Evolutionary conservation across 306 rosid species (phyloP).

Genomic region (Vigna angularis): DNA sequence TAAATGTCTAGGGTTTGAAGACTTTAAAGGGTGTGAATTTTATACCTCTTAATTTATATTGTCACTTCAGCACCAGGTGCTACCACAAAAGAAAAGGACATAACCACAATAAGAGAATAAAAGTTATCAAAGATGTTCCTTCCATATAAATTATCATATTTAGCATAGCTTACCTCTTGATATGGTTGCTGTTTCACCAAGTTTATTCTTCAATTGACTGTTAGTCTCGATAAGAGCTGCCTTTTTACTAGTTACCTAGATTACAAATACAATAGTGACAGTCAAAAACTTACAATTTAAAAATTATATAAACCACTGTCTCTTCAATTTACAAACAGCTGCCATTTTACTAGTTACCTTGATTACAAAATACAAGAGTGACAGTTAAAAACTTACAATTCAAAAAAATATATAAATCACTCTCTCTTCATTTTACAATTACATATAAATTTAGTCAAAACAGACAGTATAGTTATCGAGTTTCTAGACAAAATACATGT

Average conservation of each 20-base stretch:
- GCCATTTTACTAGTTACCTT: slow-evolving; percentile 93
- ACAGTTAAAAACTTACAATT: neutral
- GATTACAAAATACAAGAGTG: slow-evolving; percentile 32
- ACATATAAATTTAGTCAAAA: slow-evolving; percentile 28
- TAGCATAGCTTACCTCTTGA: slow-evolving; percentile 63
- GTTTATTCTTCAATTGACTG: slow-evolving; percentile 73
- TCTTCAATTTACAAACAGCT: slow-evolving; percentile 32
- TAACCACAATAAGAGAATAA: slow-evolving; percentile 16
- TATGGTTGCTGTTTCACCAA: slow-evolving; percentile 69
- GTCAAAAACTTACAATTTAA: neutral
- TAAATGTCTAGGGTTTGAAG: slow-evolving; percentile 1
- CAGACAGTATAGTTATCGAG: slow-evolving; percentile 5
- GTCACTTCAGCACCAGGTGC: neutral
- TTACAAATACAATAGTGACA: slow-evolving; percentile 33
- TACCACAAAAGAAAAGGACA: slow-evolving; percentile 2
- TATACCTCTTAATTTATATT: neutral
- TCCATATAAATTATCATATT: slow-evolving; percentile 23
- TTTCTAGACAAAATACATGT: slow-evolving; percentile 26
- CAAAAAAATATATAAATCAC: slow-evolving; percentile 11
- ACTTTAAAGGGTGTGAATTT: neutral
- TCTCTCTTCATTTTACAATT: slow-evolving; percentile 4
- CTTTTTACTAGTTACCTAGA: slow-evolving; percentile 89
- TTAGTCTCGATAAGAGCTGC: slow-evolving; percentile 75
- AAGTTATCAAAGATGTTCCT: slow-evolving; percentile 20
- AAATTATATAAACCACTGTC: slow-evolving; percentile 19